Evolutionary conservation across 2,329 filamentous ascomycete genomes (phyloP).

Genomic region (Aaosphaeria arxii): DNA sequence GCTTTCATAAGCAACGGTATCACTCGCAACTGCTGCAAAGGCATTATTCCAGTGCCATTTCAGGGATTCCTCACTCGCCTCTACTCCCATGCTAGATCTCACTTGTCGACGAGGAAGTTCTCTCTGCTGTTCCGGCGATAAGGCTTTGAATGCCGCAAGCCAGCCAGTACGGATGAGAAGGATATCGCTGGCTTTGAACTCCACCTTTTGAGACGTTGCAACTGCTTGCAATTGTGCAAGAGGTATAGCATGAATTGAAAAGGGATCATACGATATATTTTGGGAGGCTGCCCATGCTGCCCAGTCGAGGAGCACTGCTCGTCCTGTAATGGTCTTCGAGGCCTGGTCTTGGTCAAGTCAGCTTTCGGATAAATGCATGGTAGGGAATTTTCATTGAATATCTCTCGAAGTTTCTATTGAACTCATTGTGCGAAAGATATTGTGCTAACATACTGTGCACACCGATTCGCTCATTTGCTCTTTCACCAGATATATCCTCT

Average conservation of each 20-base stretch:
- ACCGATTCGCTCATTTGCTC: conserved; percentile 11
- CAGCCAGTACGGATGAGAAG: conserved; percentile 27
- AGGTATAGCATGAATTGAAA: conserved; percentile 16
- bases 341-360: too few relatives aligned
- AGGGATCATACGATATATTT: conserved; percentile 15
- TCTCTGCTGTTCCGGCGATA: conserved; percentile 1
- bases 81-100: conserved; percentile 53
- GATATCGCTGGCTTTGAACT: conserved; percentile 25
- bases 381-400: conserved; percentile 37
- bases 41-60: conserved; percentile 64
- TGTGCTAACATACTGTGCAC: conserved; percentile 13
- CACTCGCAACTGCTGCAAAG: conserved; percentile 27
- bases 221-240: conserved; percentile 13
- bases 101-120: conserved; percentile 4
- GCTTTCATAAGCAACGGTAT: conserved; percentile 34
- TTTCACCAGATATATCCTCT: conserved; percentile 19
- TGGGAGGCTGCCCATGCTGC: conserved; percentile 27
- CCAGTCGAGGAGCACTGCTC: conserved; percentile 55
- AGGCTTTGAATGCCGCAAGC: conserved; percentile 10
- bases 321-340: conserved; percentile 50
- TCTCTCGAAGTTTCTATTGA: conserved; percentile 19
- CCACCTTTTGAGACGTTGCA: conserved; percentile 11
- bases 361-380: too few relatives aligned
- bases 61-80: conserved; percentile 81
- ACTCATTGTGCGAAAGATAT: neutral